phyloP scores from a whole-genome alignment of 139 green algal genomes.

The Haematococcus sp. region DNA sequence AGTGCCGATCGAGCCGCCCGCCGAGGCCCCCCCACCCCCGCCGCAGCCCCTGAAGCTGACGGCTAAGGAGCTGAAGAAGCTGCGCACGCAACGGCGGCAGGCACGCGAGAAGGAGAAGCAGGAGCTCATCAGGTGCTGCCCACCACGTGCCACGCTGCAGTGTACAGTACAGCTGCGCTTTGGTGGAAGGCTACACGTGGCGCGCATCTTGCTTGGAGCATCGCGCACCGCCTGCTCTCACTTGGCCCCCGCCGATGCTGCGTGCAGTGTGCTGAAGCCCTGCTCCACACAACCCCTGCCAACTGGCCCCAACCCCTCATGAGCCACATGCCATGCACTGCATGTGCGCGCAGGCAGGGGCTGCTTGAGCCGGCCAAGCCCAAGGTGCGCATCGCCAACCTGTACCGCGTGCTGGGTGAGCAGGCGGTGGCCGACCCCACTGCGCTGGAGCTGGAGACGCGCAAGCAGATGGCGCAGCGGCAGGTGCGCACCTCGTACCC shows the following conservation, averaged over 20 bases:
- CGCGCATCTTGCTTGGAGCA: too few species aligned
- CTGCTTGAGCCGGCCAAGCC: slow-evolving; percentile 93
- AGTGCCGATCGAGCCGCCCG: slow-evolving; percentile 87
- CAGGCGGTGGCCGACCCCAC: slow-evolving; percentile 90
- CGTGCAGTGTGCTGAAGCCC: too few species aligned
- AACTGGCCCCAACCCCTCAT: background rate
- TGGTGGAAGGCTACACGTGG: too few species aligned
- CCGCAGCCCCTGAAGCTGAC: slow-evolving; percentile 80
- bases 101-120: slow-evolving; percentile 96
- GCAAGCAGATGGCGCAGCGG: slow-evolving; percentile 79
- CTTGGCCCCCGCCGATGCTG: too few species aligned
- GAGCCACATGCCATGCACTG: background rate
- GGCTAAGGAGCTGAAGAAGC: slow-evolving; percentile 88
- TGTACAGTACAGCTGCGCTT: too few species aligned
- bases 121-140: slow-evolving; percentile 85
- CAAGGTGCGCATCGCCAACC: slow-evolving; percentile 97
- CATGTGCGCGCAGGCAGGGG: slow-evolving; percentile 55
- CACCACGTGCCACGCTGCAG: too few species aligned
- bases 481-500: slow-evolving; percentile 17
- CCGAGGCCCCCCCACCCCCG: slow-evolving; percentile 55
- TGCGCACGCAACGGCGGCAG: slow-evolving; percentile 88
- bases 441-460: slow-evolving; percentile 84
- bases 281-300: too few species aligned
- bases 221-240: too few species aligned
- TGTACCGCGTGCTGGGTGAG: slow-evolving; percentile 91